phyloP scores from a whole-genome alignment of 2,329 filamentous ascomycete genomes.

The Pseudocercospora vitis region DNA sequence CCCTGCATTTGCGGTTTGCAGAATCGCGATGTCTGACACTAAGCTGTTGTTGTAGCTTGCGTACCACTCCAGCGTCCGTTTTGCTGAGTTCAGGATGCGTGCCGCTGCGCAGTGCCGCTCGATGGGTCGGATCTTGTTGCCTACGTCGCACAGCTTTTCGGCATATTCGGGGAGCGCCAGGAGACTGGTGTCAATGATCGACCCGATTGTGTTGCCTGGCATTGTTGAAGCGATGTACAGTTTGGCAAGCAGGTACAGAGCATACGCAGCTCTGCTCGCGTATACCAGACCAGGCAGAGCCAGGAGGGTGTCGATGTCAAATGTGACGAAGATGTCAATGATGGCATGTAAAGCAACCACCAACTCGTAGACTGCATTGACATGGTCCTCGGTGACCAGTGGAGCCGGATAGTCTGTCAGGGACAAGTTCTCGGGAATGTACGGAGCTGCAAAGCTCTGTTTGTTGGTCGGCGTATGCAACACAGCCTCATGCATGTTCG shows the following conservation, averaged over 20 bases:
- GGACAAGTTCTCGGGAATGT: constrained; percentile 31
- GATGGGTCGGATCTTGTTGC: constrained; percentile 10
- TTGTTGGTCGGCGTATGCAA: constrained; percentile 36
- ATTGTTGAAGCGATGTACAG: constrained; percentile 31
- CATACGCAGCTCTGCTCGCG: constrained; percentile 29
- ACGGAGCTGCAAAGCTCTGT: constrained; percentile 34
- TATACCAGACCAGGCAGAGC: constrained; percentile 29
- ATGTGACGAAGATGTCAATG: constrained; percentile 24
- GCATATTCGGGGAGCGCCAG: constrained; percentile 32
- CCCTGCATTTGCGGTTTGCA: background rate
- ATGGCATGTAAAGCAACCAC: constrained; percentile 27
- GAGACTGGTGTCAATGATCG: constrained; percentile 30
- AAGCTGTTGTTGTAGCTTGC: constrained; percentile 23
- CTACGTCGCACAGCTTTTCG: constrained; percentile 23
- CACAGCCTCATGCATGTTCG: constrained; percentile 34
- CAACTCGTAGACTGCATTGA: constrained; percentile 29
- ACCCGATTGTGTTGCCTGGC: constrained; percentile 30
- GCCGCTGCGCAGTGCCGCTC: constrained; percentile 24
- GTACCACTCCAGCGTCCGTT: constrained; percentile 25
- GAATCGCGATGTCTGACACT: constrained; percentile 1
- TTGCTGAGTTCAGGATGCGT: constrained; percentile 22
- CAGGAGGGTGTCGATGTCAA: constrained; percentile 21
- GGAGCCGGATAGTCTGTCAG: constrained; percentile 33
- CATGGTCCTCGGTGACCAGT: constrained; percentile 27
- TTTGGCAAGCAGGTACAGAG: constrained; percentile 31